Conservation (phyloP, 2,329 filamentous ascomycete genomes). For the Exophiala mesophila region DNA sequence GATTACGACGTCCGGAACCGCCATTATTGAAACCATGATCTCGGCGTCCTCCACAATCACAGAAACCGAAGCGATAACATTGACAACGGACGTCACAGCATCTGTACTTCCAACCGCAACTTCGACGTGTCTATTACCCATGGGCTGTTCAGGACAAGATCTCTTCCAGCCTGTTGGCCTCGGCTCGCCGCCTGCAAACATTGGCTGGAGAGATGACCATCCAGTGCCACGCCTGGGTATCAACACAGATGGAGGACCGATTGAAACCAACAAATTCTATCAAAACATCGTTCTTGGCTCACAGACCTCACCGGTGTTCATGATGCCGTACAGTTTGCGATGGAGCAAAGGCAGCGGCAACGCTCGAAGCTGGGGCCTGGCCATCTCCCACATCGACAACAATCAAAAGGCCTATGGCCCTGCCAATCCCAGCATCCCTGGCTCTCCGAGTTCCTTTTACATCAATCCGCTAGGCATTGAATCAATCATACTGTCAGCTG, state of each 20-base stretch:
- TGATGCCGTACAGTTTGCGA: constrained; percentile 67
- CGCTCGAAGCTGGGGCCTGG: constrained; percentile 69
- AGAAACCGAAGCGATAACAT: constrained; percentile 19
- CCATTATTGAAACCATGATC: constrained; percentile 22
- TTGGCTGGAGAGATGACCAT: constrained; percentile 38
- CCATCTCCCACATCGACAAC: constrained; percentile 67
- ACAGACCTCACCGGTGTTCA: constrained; percentile 65
- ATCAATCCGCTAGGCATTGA: constrained; percentile 78
- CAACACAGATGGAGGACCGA: constrained; percentile 29
- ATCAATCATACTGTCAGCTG: constrained; percentile 72
- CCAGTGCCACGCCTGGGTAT: constrained; percentile 38
- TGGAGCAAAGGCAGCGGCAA: constrained; percentile 63
- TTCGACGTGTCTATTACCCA: constrained; percentile 18
- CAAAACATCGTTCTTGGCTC: constrained; percentile 72
- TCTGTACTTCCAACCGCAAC: constrained; percentile 17
- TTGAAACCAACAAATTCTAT: constrained; percentile 58
- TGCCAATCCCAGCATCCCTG: constrained; percentile 48
- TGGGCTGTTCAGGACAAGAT: constrained; percentile 33
- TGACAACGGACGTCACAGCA: constrained; percentile 14
- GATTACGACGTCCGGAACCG: constrained; percentile 23
- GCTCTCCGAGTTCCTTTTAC: constrained; percentile 63
- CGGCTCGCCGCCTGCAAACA: constrained; percentile 35
- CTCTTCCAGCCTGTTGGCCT: constrained; percentile 40
- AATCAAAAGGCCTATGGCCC: constrained; percentile 63
- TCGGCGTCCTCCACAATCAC: constrained; percentile 20